Evolutionary conservation across 1,139 yeast species (phyloP), one percentile per base, ranked within the genome.

Genomic region (Candida sanyaensis): DNA sequence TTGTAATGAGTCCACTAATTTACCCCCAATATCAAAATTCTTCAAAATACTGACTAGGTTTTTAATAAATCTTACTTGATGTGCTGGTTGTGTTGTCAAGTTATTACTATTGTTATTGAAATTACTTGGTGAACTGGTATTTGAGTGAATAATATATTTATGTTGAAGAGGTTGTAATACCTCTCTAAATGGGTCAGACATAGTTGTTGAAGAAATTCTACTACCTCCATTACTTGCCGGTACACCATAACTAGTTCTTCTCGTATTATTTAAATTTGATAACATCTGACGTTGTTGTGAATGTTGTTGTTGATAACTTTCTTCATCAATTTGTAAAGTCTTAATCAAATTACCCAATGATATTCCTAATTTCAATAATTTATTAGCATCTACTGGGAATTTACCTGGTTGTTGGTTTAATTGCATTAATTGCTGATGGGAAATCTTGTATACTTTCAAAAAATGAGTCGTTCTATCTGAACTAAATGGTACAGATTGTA

Each of bases 331-430:
- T 47, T 70, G 69, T 38, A 68, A 61, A 11, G 75, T 61, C 50
- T 71, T 73, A 38, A 75, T 55, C 44, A 75, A 60, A 54, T 73
- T 74, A 0, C 80, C 80, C 29, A 75, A 62, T 34, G 78, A 73
- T 26, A 75, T 74, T 8, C 77, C 75, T 37, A 75, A 57, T 54
- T 75, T 75, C 41, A 75, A 59, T 34, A 75, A 60, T 52, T 73
- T 73, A 53, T 58, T 68, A 39, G 71, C 59, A 46, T 75, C 73
- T 8, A 75, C 64, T 24, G 75, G 76, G 51, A 68, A 66, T 45
- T 58, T 60, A n/a, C 49, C 46, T 30, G 56, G 51, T 12, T 52
- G 54, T 32, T 53, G 60, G 31, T 62, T 60, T 41, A 69, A 60
- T 45, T 57, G 56, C 29, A 53, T 52, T 21, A 73, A 48, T 34